A percentile compares a stretch with the other conserved stretches of the same genome.
Conservation (phyloP, 495 filamentous ascomycete genomes). For the Glutinoglossum americanum region DNA sequence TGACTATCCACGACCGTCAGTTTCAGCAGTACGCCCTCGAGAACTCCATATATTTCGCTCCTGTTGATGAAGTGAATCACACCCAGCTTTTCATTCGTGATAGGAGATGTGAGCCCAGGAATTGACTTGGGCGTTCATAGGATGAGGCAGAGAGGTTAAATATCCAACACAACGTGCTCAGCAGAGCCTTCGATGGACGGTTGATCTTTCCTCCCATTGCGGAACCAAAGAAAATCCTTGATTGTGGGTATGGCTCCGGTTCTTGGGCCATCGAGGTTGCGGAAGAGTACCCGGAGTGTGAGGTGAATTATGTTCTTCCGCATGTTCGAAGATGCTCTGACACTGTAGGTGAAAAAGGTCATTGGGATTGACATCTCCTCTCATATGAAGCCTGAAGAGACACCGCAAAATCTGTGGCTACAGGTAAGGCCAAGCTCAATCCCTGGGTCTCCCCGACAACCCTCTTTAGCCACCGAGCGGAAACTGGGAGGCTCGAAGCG, state of each 20-base stretch:
- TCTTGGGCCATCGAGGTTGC: slow-evolving; percentile 38
- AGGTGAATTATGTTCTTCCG: slow-evolving; percentile 29
- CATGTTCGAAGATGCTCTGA: neutral
- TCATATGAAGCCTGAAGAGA: slow-evolving; percentile 46
- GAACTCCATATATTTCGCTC: slow-evolving; percentile 51
- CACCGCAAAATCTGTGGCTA: slow-evolving; percentile 46
- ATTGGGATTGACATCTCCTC: slow-evolving; percentile 64
- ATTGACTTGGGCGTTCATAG: slow-evolving; percentile 21
- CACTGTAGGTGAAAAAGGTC: slow-evolving; percentile 28
- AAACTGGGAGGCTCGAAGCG: neutral
- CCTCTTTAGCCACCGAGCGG: neutral
- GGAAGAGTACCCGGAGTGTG: slow-evolving; percentile 46
- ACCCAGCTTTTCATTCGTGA: neutral
- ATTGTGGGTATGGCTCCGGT: slow-evolving; percentile 53
- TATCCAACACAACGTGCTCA: slow-evolving; percentile 46
- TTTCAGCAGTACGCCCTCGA: slow-evolving; percentile 60
- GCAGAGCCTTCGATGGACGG: slow-evolving; percentile 48
- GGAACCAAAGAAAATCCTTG: slow-evolving; percentile 43
- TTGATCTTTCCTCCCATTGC: slow-evolving; percentile 61
- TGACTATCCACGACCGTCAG: slow-evolving; percentile 42
- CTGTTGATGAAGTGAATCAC: slow-evolving; percentile 58
- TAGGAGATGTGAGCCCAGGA: neutral
- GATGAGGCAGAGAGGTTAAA: slow-evolving; percentile 61
- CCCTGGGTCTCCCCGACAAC: neutral
- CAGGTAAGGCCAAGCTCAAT: slow-evolving; percentile 22